Conservation (phyloP, 192 early-diverging fungal species). For the Coemansia reversa region DNA sequence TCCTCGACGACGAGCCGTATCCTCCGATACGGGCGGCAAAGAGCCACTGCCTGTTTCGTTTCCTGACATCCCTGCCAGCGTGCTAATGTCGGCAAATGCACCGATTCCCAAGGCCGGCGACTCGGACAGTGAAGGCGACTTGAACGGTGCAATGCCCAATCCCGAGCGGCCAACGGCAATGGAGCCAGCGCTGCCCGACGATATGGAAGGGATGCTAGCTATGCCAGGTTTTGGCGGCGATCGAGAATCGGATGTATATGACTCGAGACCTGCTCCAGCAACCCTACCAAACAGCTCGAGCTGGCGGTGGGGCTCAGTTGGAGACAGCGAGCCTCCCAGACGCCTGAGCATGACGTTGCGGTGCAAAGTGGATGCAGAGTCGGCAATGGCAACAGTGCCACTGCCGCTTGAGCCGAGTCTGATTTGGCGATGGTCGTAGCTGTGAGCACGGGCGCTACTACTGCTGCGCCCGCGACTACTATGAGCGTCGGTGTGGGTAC, state of each 20-base stretch:
- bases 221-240: slow-evolving; percentile 28
- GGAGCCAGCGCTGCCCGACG: slow-evolving; percentile 31
- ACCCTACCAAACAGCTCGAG: slow-evolving; percentile 1
- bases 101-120: slow-evolving; percentile 24
- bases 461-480: slow-evolving; percentile 7
- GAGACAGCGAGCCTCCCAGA: slow-evolving; percentile 43
- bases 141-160: slow-evolving; percentile 52
- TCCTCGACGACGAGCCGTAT: slow-evolving; percentile 11
- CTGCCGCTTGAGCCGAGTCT: slow-evolving; percentile 27
- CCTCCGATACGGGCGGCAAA: not conserved
- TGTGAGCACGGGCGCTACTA: slow-evolving; percentile 21
- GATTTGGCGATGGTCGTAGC: slow-evolving; percentile 23
- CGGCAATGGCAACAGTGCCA: slow-evolving; percentile 10
- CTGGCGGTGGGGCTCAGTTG: slow-evolving; percentile 25
- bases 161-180: slow-evolving; percentile 23
- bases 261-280: not conserved
- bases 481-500: not conserved
- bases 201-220: slow-evolving; percentile 13
- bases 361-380: slow-evolving; percentile 36
- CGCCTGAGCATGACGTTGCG: slow-evolving; percentile 47
- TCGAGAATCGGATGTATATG: not conserved
- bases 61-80: not conserved
- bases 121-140: slow-evolving; percentile 48
- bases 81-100: slow-evolving; percentile 7
- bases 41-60: not conserved